These are phyloP conservation scores for Backusella sp. DNA, from an alignment of 192 early-diverging fungal genomes.

Conservation along the genomic window DNA sequence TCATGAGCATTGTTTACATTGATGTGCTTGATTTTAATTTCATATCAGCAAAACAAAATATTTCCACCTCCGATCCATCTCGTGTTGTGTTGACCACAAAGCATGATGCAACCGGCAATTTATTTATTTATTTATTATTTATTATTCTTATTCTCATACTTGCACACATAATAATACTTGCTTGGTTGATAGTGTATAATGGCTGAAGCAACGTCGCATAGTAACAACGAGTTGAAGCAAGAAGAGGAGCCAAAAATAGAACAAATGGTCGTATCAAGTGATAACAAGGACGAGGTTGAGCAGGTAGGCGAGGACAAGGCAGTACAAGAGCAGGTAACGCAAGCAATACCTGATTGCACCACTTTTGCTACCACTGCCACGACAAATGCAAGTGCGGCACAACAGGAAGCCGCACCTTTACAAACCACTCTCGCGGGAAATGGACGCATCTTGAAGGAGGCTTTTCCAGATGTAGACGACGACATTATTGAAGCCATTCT, in stretches of 20 bases:
- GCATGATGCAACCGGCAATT: neutral
- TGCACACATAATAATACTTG: neutral
- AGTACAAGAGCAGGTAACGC: neutral
- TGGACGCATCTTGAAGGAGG: constrained; percentile 42
- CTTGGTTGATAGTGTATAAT: neutral
- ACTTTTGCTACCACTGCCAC: neutral
- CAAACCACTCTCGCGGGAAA: neutral
- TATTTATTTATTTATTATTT: neutral
- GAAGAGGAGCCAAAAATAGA: neutral
- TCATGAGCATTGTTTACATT: no score
- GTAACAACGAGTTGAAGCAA: neutral
- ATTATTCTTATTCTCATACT: neutral
- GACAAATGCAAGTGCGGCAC: neutral
- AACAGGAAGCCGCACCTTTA: neutral
- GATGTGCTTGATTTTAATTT: no score
- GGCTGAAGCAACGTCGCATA: neutral
- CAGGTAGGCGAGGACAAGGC: neutral
- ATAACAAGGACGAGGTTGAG: neutral
- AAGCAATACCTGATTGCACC: neutral
- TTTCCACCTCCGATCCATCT: no score
- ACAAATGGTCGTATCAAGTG: neutral
- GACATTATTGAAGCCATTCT: constrained; percentile 52
- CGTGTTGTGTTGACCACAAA: neutral
- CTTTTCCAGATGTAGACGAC: constrained; percentile 51
- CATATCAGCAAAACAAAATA: no score